phyloP scores from a whole-genome alignment of 768 basidiomycete genomes.

The Trametes elegans region DNA sequence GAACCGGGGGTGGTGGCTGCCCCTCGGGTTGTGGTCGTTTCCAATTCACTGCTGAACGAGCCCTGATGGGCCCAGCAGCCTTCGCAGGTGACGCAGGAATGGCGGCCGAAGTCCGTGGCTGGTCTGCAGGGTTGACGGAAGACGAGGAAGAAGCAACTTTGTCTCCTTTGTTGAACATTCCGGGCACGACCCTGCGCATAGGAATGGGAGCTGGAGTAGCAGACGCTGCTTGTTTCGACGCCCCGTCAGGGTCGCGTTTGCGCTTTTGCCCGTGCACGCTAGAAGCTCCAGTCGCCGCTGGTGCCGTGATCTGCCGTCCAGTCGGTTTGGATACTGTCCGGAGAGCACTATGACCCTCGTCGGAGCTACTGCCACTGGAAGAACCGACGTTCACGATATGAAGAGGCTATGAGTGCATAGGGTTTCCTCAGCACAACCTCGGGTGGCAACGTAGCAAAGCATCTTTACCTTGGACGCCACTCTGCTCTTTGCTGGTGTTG shows the following conservation, averaged over 20 bases:
- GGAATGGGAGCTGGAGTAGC: constrained; percentile 30
- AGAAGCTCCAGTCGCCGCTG: background rate
- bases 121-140: background rate
- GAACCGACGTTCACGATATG: constrained; percentile 14
- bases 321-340: background rate
- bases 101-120: background rate
- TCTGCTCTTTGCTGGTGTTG: constrained; percentile 4
- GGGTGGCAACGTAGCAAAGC: too few relatives aligned
- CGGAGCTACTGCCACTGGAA: constrained; percentile 16
- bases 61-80: constrained; percentile 32
- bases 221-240: constrained; percentile 22
- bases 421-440: background rate
- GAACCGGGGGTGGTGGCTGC: background rate
- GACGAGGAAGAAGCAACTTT: background rate
- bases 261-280: constrained; percentile 28
- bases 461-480: background rate
- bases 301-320: background rate
- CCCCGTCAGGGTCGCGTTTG: constrained; percentile 29
- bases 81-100: background rate
- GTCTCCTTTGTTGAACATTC: constrained; percentile 29
- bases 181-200: constrained; percentile 37
- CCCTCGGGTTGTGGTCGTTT: constrained; percentile 24
- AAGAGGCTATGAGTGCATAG: constrained; percentile 1
- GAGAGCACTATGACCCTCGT: constrained; percentile 1
- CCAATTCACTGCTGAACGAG: constrained; percentile 40